Evolutionary conservation across 441 rosid genomes (phyloP).

Genomic region (Eutrema salsugineum): DNA sequence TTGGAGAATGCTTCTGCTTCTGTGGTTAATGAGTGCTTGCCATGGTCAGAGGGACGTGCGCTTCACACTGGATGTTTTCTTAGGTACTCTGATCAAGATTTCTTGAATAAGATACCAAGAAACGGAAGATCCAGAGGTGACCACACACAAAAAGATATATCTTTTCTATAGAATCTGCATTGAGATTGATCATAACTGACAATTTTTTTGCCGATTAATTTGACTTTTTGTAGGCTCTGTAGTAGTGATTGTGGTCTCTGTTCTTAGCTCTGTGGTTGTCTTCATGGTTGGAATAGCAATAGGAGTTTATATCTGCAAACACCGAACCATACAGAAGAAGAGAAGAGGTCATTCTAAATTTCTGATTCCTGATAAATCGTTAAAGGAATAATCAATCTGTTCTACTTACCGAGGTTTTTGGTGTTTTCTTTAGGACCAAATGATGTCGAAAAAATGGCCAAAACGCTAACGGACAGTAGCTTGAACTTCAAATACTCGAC

Average conservation of each 20-base stretch:
- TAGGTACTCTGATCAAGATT: constrained; percentile 74
- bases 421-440: constrained; percentile 49
- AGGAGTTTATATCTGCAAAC: constrained; percentile 40
- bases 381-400: not conserved
- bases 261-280: constrained; percentile 45
- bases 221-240: constrained; percentile 36
- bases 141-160: not conserved
- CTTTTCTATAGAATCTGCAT: not conserved
- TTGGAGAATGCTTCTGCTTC: constrained; percentile 65
- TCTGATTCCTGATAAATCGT: not conserved
- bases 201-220: no score
- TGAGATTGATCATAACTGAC: not conserved
- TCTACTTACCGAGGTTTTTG: not conserved
- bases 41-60: constrained; percentile 84
- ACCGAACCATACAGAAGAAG: constrained; percentile 41
- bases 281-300: constrained; percentile 38
- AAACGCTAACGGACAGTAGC: constrained; percentile 70
- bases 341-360: constrained; percentile 39
- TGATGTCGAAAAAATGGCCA: constrained; percentile 64
- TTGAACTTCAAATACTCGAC: constrained; percentile 91
- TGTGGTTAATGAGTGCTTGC: constrained; percentile 55
- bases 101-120: constrained; percentile 55
- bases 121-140: constrained; percentile 63
- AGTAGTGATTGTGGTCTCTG: constrained; percentile 44
- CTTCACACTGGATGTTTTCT: constrained; percentile 82